Evolutionary conservation across 805 yeast genomes (phyloP), one percentile per base, ranked within the genome.

Genomic region (Zygoascus tannicola): DNA sequence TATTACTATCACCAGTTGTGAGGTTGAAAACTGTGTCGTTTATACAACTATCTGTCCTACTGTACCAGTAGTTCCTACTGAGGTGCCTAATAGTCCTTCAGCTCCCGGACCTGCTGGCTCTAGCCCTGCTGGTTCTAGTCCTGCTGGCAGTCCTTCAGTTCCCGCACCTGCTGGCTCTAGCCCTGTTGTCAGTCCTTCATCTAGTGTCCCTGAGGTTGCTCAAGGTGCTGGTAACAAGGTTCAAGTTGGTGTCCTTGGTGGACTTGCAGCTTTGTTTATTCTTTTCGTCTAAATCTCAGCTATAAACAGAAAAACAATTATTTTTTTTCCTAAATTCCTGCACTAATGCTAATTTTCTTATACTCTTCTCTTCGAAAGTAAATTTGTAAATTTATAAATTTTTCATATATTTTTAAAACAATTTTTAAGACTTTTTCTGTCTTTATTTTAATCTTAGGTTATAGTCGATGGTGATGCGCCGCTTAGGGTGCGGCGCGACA

Each of bases 11-110:
- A 28, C 32, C 22, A 4, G 5, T 21, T 35, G 47, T 44, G 21
- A 37, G 28, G 15, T 39, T 34, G 22, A 21, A 35, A 14, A 33
- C 32, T 38, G 19, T 34, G 33, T 18, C 21, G 34, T 22, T 15
- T 39, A 37, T 4, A 18, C n/a, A 12, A 36, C 47, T 14, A 36
- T 37, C 19, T 43, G 41, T 18, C 38, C 39, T 22, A 26, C 38
- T 20, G 38, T 38, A 14, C 32, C 22, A 14, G n/a, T 33, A n/a
- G 26, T 44, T 33, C 44, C 47, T 28, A 34, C 28, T 18, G 32
- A 35, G 19, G 23, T n/a, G 5, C 39, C 43, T 22, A 18, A 43
- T 14, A 10, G 14, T 18, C n/a, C 38, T 4, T 12, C 22, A 3
- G 26, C 26, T 18, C 22, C 22, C 14, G 19, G 19, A 19, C 38